These are phyloP conservation scores for rapeseed (Brassica napus) DNA, from an alignment of 345 rosid species.

Conservation along the genomic window Da-Ae NC_063434.1:15005001-15005500, in stretches of 20 bases:
- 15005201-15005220: background rate
- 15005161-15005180: constrained; percentile 22
- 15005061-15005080: background rate
- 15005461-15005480: background rate
- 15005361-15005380: background rate
- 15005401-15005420: background rate
- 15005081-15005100: background rate
- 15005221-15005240: background rate
- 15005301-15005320: background rate
- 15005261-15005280: constrained; percentile 12
- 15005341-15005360: background rate
- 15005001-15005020: constrained; percentile 18
- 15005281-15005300: background rate
- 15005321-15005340: background rate
- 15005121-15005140: background rate
- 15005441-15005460: background rate
- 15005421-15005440: background rate
- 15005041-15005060: constrained; percentile 11
- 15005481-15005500: background rate
- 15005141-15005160: constrained; percentile 26
- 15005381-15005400: background rate
- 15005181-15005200: constrained; percentile 23
- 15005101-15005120: background rate
- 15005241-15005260: constrained; percentile 1
- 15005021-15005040: constrained; percentile 22